These are phyloP conservation scores for Starmerella sp. DNA, from an alignment of 805 yeast genomes.

Conservation along the genomic window DNA sequence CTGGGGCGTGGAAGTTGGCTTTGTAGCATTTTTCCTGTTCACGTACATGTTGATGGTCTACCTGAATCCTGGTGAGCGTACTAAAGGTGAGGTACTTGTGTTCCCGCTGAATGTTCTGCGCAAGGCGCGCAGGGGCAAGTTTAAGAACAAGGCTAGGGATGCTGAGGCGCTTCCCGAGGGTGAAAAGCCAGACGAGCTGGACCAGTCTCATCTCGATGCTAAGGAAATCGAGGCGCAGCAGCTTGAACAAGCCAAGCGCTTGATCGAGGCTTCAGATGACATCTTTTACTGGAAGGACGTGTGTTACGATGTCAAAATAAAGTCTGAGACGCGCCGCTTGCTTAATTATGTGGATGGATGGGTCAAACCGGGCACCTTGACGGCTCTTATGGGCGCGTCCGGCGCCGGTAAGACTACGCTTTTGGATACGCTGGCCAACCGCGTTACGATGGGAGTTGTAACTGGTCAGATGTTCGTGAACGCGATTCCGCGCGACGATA, in stretches of 20 bases:
- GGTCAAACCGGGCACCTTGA: slow-evolving; percentile 70
- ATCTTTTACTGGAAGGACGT: slow-evolving; percentile 54
- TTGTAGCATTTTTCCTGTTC: slow-evolving; percentile 32
- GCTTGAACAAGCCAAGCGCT: slow-evolving; percentile 16
- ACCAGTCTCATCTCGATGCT: slow-evolving; percentile 24
- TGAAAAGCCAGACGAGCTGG: slow-evolving; percentile 29
- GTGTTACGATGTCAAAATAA: slow-evolving; percentile 42
- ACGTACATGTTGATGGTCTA: slow-evolving; percentile 29
- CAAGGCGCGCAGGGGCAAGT: slow-evolving; percentile 3
- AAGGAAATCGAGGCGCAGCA: slow-evolving; percentile 22
- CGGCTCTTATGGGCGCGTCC: slow-evolving; percentile 77
- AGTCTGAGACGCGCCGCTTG: slow-evolving; percentile 31
- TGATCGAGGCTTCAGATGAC: slow-evolving; percentile 34
- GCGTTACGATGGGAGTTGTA: slow-evolving; percentile 58
- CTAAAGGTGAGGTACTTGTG: slow-evolving; percentile 27
- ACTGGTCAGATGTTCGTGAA: slow-evolving; percentile 65
- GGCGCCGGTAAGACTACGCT: slow-evolving; percentile 82
- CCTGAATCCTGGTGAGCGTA: slow-evolving; percentile 26
- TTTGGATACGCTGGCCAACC: slow-evolving; percentile 58
- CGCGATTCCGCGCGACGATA: slow-evolving; percentile 49
- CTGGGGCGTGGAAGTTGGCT: slow-evolving; percentile 54
- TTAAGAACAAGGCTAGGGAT: neutral
- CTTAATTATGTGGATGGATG: slow-evolving; percentile 52
- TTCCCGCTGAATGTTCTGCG: slow-evolving; percentile 21
- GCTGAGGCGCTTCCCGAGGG: slow-evolving; percentile 11